Base-by-base conservation (phyloP, 2,329 filamentous ascomycete genomes). In the Fusarium lateritium region DNA sequence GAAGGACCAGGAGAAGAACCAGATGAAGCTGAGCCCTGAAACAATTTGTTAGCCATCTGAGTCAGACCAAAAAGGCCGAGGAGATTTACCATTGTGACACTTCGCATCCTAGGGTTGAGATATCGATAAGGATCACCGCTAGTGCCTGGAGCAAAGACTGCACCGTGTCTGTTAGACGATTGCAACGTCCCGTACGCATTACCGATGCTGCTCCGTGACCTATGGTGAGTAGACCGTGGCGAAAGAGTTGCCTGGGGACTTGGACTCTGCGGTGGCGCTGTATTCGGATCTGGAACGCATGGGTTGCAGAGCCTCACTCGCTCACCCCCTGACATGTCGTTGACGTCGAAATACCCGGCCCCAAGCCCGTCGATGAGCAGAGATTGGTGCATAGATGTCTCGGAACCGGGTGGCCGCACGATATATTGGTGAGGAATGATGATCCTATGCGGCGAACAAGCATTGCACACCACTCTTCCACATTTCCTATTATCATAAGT, bases 361-460 rank as follows among this genome's bases (percentile, higher is more conserved):
- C 75, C 75, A 3, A 84, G 75, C 55, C 79, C 74, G 65, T 83
- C 78, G 65, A 79, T 77, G 70, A 83, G 73, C 17, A 80, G 54
- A 28, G 75, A 73, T 31, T 75, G 75, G 69, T 80, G 72, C 64
- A 80, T 69, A 65, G 78, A 73, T 63, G 80, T 74, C 61, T 85
- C 83, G 38, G 78, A 65, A 58, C 77, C 84, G 2, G 92, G 91
- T 5, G 93, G 92, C 47, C 91, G 91, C 26, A 98, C 94, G 69
- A 98, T 97, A 78, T 93, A 98, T 76, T 96, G 93, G 69, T 94
- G 88, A 2, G 95, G 95, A 67, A 98, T 98, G 5, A 93, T 97
- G 76, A 98, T 98, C 65, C 94, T 89, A 79, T 98, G 95, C 5
- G 95, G 95, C 4, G 95, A 98, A 81, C 95, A 98, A 21, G 89